Conservation (phyloP, 305 asterid species). For the Euphrasia arctica region DNA sequence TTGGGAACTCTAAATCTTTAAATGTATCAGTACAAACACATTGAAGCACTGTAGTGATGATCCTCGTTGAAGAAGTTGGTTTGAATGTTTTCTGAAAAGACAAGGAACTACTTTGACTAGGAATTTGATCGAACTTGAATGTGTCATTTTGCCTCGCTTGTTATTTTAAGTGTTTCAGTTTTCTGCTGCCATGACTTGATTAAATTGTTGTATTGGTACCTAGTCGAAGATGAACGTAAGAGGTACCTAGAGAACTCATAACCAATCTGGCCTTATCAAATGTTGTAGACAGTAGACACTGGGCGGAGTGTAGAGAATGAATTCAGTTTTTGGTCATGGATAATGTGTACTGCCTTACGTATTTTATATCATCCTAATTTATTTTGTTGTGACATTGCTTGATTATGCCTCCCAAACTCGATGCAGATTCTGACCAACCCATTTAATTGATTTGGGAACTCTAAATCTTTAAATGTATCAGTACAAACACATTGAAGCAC, state of each 20-base stretch:
- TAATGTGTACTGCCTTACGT: background rate
- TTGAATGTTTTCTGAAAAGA: too few relatives aligned
- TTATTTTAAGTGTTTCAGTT: background rate
- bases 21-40: too few relatives aligned
- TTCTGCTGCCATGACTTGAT: background rate
- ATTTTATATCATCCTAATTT: background rate
- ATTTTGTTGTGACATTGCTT: background rate
- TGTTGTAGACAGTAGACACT: background rate
- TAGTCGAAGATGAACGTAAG: background rate
- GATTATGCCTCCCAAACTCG: background rate
- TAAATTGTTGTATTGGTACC: background rate
- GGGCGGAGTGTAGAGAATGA: background rate
- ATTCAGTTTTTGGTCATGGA: background rate
- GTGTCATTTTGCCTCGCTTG: background rate
- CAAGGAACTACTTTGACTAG: background rate
- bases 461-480: background rate
- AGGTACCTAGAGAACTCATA: background rate
- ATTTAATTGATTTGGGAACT: background rate
- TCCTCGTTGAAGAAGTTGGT: too few relatives aligned
- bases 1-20: background rate
- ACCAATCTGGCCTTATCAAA: background rate
- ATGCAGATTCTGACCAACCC: background rate
- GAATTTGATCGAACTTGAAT: background rate
- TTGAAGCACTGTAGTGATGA: too few relatives aligned
- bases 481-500: too few relatives aligned